phyloP scores from a whole-genome alignment of 2,329 filamentous ascomycete genomes.

The Ophiostoma piceae region DNA sequence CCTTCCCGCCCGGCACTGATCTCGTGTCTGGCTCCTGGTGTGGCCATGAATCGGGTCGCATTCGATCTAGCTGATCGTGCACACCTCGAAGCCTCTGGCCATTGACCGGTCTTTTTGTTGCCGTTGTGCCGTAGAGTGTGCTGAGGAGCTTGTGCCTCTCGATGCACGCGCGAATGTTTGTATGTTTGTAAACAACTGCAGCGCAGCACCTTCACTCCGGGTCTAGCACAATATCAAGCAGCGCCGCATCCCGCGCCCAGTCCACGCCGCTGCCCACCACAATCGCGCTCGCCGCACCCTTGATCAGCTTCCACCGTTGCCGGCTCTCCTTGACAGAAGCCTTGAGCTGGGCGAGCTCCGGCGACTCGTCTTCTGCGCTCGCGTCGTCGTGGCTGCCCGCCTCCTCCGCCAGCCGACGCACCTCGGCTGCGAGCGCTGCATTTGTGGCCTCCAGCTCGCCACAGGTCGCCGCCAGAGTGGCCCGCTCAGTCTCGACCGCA shows the following conservation, averaged over 20 bases:
- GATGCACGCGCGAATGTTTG: not conserved
- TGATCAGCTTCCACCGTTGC: conserved; percentile 67
- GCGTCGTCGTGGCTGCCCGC: conserved; percentile 42
- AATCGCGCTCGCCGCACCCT: conserved; percentile 70
- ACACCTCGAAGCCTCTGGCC: not conserved
- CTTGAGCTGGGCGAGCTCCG: conserved; percentile 54
- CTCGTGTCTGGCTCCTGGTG: not conserved
- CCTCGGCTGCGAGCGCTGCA: conserved; percentile 53
- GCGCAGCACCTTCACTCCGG: conserved; percentile 37
- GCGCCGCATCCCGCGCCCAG: conserved; percentile 65
- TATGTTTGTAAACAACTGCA: not conserved
- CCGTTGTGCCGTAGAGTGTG: not conserved
- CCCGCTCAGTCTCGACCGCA: conserved; percentile 48
- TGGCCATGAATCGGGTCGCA: not conserved
- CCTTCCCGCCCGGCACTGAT: not conserved
- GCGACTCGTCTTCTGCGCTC: conserved; percentile 36
- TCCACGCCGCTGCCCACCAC: conserved; percentile 77
- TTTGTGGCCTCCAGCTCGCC: conserved; percentile 56
- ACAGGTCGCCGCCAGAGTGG: conserved; percentile 53
- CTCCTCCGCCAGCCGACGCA: conserved; percentile 51
- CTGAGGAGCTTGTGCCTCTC: not conserved
- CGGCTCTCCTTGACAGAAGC: conserved; percentile 56
- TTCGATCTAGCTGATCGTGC: not conserved
- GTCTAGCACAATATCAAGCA: conserved; percentile 69
- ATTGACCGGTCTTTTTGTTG: not conserved